Percentiles rank a stretch among this genome's conserved stretches.
These are phyloP conservation scores for Pulicaria dysenterica DNA, from an alignment of 129 eudicot genomes.

Conservation along the genomic window DNA sequence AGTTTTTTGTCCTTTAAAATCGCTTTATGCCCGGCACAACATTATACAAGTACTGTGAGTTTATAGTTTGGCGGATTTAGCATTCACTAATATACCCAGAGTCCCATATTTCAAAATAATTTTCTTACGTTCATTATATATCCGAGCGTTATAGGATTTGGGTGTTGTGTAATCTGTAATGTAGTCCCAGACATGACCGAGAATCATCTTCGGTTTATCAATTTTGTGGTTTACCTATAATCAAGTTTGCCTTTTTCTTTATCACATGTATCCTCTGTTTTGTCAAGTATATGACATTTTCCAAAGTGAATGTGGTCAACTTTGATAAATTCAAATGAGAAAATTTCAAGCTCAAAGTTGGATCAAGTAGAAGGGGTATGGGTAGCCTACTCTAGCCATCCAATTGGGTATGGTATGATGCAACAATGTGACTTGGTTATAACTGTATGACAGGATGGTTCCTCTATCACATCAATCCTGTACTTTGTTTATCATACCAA, in stretches of 20 bases:
- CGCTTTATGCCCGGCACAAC: conserved; percentile 21
- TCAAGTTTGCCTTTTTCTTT: conserved; percentile 21
- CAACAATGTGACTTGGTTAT: background rate
- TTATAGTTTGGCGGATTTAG: conserved; percentile 36
- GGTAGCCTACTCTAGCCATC: background rate
- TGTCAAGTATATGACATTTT: background rate
- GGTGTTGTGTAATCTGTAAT: conserved; percentile 34
- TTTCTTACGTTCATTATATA: conserved; percentile 19
- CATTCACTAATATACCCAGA: conserved; percentile 32
- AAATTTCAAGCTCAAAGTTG: background rate
- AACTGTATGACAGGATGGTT: background rate
- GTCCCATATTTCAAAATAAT: conserved; percentile 37
- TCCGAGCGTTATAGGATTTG: conserved; percentile 14
- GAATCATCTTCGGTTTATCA: conserved; percentile 22
- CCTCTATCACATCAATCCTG: too few species aligned
- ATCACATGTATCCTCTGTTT: background rate
- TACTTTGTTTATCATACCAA: too few species aligned
- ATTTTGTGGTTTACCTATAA: conserved; percentile 38
- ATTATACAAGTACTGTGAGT: conserved; percentile 32
- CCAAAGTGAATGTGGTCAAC: conserved; percentile 8
- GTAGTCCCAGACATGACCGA: conserved; percentile 36
- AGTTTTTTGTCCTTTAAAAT: background rate
- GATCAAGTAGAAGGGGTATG: background rate
- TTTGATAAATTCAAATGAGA: conserved; percentile 1
- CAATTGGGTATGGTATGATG: background rate